Percentiles rank a stretch among this genome's conserved stretches.
phyloP scores from a whole-genome alignment of 768 basidiomycete species.

The Podaxis sp. region DNA sequence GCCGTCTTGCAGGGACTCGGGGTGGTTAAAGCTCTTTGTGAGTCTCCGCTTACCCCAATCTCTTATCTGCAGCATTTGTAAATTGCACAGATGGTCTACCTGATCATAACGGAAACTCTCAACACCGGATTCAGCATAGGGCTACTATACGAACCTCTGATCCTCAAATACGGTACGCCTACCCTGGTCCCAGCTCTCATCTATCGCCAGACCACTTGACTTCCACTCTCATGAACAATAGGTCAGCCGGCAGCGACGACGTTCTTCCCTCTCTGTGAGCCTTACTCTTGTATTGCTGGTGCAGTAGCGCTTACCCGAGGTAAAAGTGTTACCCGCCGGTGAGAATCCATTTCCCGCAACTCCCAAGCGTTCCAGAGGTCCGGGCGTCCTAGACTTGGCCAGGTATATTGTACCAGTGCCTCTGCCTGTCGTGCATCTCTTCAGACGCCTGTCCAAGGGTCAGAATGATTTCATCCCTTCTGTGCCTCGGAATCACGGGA shows the following conservation, averaged over 20 bases:
- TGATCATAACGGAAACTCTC: conserved; percentile 34
- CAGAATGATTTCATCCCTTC: too few species aligned
- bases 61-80: too few species aligned
- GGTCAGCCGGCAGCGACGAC: conserved; percentile 23
- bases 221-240: neutral
- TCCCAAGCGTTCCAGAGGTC: too few species aligned
- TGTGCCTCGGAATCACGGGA: too few species aligned
- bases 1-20: conserved; percentile 25
- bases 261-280: conserved; percentile 30
- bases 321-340: conserved; percentile 32
- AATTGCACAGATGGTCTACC: conserved; percentile 28
- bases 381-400: too few species aligned
- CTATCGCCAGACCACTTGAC: neutral
- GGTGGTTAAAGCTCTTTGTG: conserved; percentile 35
- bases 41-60: neutral
- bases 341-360: conserved; percentile 3
- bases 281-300: neutral
- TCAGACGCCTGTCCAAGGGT: too few species aligned
- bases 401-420: too few species aligned
- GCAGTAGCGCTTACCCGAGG: neutral
- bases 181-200: neutral
- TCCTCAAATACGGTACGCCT: conserved; percentile 35
- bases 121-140: conserved; percentile 37
- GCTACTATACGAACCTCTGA: conserved; percentile 39
- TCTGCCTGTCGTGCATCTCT: too few species aligned